Evolutionary conservation across 116 monocot species (phyloP).

Genomic region (Posidonia oceanica): DNA sequence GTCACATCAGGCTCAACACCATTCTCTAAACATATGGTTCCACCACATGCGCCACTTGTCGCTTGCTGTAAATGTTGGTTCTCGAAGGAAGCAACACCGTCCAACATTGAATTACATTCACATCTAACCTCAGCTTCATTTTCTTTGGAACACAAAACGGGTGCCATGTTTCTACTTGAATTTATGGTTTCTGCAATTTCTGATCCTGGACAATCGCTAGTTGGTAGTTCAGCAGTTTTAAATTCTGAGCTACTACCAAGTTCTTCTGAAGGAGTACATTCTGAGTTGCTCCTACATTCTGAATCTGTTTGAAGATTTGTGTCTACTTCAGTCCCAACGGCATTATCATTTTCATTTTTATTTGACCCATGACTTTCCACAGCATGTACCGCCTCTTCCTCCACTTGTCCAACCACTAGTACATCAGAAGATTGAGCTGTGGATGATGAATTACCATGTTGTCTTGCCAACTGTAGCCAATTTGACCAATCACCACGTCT

Average conservation of each 20-base stretch:
- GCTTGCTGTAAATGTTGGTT: neutral
- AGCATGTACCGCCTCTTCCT: neutral
- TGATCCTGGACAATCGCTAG: slow-evolving; percentile 5
- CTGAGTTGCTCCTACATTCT: neutral
- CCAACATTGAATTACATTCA: slow-evolving; percentile 8
- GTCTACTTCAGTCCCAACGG: slow-evolving; percentile 1
- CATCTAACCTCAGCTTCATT: slow-evolving; percentile 7
- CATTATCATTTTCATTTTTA: neutral
- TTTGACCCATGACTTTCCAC: neutral
- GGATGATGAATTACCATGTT: slow-evolving; percentile 2
- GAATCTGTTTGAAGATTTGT: slow-evolving; percentile 1
- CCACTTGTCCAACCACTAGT: slow-evolving; percentile 18
- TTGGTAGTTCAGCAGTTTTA: slow-evolving; percentile 8
- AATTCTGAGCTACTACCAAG: neutral
- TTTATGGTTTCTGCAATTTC: slow-evolving; percentile 7
- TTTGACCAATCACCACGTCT: slow-evolving; percentile 71
- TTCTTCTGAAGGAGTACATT: slow-evolving; percentile 11
- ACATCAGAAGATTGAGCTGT: slow-evolving; percentile 15
- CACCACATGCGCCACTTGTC: neutral
- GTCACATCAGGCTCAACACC: too few species aligned
- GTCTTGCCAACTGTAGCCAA: slow-evolving; percentile 24
- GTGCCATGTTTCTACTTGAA: slow-evolving; percentile 2
- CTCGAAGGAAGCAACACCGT: neutral
- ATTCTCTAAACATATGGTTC: too few species aligned
- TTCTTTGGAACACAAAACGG: slow-evolving; percentile 6